These are phyloP conservation scores for Epichloe aotearoae DNA, from an alignment of 2,329 filamentous ascomycete species.

Conservation along the genomic window DNA sequence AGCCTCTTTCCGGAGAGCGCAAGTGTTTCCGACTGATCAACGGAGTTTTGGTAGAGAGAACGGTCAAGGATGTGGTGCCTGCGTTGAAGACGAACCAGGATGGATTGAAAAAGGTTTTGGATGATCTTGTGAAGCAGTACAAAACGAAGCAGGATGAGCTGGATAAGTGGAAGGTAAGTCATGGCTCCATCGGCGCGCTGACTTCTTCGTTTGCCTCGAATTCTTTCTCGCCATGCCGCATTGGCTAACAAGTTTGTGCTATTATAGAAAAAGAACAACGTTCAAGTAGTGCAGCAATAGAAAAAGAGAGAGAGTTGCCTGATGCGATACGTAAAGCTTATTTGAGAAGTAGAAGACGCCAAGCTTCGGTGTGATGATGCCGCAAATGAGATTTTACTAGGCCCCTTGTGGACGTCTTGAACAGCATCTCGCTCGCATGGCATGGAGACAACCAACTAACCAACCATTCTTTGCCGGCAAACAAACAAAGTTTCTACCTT, in stretches of 20 bases:
- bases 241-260: neutral
- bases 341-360: neutral
- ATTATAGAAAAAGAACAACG: slow-evolving; percentile 72
- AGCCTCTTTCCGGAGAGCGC: slow-evolving; percentile 67
- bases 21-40: slow-evolving; percentile 99
- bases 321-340: neutral
- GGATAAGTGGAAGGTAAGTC: slow-evolving; percentile 91
- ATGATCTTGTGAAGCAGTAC: slow-evolving; percentile 93
- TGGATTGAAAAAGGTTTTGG: slow-evolving; percentile 82
- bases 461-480: neutral
- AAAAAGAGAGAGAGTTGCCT: slow-evolving; percentile 12
- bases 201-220: neutral
- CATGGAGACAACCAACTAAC: too few species aligned
- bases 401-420: too few species aligned
- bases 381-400: too few species aligned
- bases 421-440: too few species aligned
- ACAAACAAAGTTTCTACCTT: neutral
- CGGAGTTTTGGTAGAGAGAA: slow-evolving; percentile 86
- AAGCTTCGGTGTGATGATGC: too few species aligned
- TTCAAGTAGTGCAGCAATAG: slow-evolving; percentile 72
- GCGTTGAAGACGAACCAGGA: slow-evolving; percentile 88
- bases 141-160: slow-evolving; percentile 88
- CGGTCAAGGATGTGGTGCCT: slow-evolving; percentile 83
- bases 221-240: neutral
- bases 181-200: neutral